Percentiles rank a stretch among this genome's conserved stretches.
phyloP scores from a whole-genome alignment of 2,329 filamentous ascomycete species.

The Bipolaris victoriae region DNA sequence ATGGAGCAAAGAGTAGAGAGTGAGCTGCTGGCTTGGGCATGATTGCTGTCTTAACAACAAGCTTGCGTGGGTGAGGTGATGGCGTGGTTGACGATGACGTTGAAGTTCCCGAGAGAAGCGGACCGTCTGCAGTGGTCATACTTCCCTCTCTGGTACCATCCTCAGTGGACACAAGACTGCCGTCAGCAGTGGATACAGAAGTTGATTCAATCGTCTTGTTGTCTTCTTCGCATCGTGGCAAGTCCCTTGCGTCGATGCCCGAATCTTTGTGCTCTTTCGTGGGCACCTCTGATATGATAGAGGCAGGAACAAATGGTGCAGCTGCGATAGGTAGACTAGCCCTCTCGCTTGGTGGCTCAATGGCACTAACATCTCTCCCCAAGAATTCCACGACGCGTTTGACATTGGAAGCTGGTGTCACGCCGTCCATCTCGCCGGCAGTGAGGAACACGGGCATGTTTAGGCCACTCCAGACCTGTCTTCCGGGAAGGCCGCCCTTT shows the following conservation, averaged over 20 bases:
- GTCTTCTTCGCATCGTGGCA: constrained; percentile 32
- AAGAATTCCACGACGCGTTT: constrained; percentile 66
- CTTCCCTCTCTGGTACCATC: constrained; percentile 45
- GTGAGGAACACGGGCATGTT: constrained; percentile 78
- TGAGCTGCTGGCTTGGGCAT: constrained; percentile 81
- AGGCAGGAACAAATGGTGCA: constrained; percentile 54
- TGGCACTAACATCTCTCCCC: constrained; percentile 46
- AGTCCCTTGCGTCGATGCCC: constrained; percentile 39
- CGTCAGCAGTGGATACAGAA: constrained; percentile 23
- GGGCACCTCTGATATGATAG: constrained; percentile 23
- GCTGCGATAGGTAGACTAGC: constrained; percentile 57
- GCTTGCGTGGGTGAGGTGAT: constrained; percentile 35
- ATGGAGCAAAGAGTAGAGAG: constrained; percentile 80
- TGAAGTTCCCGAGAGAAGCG: constrained; percentile 11
- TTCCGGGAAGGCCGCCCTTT: constrained; percentile 70
- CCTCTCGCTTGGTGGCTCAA: constrained; percentile 38
- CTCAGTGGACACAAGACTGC: constrained; percentile 26
- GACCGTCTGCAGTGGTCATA: constrained; percentile 20
- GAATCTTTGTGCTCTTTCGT: constrained; percentile 45
- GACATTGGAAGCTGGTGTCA: constrained; percentile 76
- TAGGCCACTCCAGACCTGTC: constrained; percentile 74
- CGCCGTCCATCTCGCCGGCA: constrained; percentile 74
- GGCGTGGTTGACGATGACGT: constrained; percentile 18
- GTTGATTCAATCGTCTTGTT: constrained; percentile 21
- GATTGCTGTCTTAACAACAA: constrained; percentile 69